Conservation (phyloP, 108 stramenopile genomes). For the Discostella pseudostelligera region DNA sequence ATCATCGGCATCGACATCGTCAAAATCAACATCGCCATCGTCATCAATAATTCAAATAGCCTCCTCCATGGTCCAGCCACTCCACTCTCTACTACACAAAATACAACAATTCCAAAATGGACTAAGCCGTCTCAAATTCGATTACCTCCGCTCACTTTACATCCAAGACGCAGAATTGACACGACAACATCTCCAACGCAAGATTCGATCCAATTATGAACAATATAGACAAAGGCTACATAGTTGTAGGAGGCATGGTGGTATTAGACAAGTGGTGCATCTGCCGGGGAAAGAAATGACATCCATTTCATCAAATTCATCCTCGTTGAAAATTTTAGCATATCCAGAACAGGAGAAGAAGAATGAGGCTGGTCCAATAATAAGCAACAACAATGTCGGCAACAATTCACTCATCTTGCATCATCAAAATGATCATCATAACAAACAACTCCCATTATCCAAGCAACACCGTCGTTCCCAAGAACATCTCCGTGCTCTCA, state of each 20-base stretch:
- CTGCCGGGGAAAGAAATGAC: slow-evolving; percentile 3
- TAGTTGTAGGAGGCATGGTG: too few relatives aligned
- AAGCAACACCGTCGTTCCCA: slow-evolving; percentile 11
- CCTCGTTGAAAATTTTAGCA: background rate
- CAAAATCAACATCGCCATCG: too few relatives aligned
- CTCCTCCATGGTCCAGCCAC: background rate
- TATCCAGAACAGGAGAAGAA: background rate
- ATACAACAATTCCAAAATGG: slow-evolving; percentile 18
- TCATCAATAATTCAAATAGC: too few relatives aligned
- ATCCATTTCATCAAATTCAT: slow-evolving; percentile 5
- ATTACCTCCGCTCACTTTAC: slow-evolving; percentile 14
- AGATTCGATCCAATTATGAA: slow-evolving; percentile 5
- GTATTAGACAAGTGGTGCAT: background rate
- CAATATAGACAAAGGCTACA: slow-evolving; percentile 1
- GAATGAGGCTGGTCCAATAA: too few relatives aligned
- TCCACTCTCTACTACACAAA: slow-evolving; percentile 7
- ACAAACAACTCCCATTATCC: too few relatives aligned
- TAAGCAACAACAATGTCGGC: background rate
- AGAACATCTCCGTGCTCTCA: slow-evolving; percentile 20
- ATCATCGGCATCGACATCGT: too few relatives aligned
- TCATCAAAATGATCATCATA: slow-evolving; percentile 15
- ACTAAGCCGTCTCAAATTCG: slow-evolving; percentile 15
- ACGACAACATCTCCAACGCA: slow-evolving; percentile 14
- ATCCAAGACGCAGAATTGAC: slow-evolving; percentile 25
- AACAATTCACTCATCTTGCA: background rate